Percentiles rank a stretch among this genome's conserved stretches.
These are phyloP conservation scores for Periconia sp. DNA, from an alignment of 2,329 filamentous ascomycete species.

Conservation along the genomic window DNA sequence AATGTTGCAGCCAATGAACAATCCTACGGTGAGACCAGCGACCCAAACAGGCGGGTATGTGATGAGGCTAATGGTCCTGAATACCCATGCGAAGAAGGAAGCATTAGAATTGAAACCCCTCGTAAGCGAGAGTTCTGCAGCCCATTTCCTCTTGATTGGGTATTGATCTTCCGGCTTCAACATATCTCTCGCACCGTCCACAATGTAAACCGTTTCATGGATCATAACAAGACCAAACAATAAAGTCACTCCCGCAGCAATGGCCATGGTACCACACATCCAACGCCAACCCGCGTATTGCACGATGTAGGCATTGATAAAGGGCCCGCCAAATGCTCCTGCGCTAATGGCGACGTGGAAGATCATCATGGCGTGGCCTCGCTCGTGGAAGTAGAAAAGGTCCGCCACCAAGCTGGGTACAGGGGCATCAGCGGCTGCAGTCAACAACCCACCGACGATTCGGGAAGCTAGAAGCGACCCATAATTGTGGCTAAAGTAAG, in stretches of 20 bases:
- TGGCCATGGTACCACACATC: slow-evolving; percentile 50
- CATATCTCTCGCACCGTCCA: background rate
- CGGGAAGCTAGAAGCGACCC: slow-evolving; percentile 55
- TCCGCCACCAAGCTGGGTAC: slow-evolving; percentile 59
- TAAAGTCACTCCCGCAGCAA: slow-evolving; percentile 40
- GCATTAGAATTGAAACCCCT: background rate
- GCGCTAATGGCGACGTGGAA: slow-evolving; percentile 50
- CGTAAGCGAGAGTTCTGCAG: slow-evolving; percentile 1
- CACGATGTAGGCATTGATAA: slow-evolving; percentile 43
- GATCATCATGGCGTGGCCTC: slow-evolving; percentile 46
- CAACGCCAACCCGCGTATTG: slow-evolving; percentile 48
- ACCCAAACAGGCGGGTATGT: slow-evolving; percentile 2
- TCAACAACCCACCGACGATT: slow-evolving; percentile 56
- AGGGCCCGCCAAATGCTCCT: slow-evolving; percentile 46
- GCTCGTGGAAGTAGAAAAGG: slow-evolving; percentile 54
- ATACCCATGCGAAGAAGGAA: slow-evolving; percentile 3
- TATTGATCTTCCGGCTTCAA: slow-evolving; percentile 4
- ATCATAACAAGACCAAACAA: background rate
- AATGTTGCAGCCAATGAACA: slow-evolving; percentile 5
- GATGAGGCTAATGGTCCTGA: slow-evolving; percentile 1
- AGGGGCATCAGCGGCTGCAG: slow-evolving; percentile 60
- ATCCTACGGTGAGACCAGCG: slow-evolving; percentile 2
- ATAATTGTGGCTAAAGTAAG: slow-evolving; percentile 52
- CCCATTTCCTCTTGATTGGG: background rate
- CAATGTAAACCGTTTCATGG: background rate